Evolutionary conservation across 768 basidiomycete species (phyloP), one percentile per base, ranked within the genome.

Genomic region (Tulasnella sp.): DNA sequence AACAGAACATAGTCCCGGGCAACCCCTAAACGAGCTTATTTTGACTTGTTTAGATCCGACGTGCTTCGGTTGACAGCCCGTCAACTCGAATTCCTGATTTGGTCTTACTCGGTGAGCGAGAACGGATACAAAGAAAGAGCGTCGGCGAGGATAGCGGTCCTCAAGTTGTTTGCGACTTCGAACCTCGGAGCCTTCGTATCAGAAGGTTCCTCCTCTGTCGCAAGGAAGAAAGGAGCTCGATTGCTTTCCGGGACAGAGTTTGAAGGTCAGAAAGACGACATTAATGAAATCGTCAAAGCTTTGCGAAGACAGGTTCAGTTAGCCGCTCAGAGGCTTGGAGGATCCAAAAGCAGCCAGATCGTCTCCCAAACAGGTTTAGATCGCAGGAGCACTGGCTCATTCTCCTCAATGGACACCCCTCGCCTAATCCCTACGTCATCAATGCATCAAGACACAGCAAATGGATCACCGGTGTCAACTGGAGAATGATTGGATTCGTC

Each of bases 101-200:
- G 85, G 52, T 81, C 83, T 0, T 82, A 88, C 80, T 84, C 84
- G 17, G 83, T 82, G 52, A 88, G 86, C 0, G 74, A 77, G 9
- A 78, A 79, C 1, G 88, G 88, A 9, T 90, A 90, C 75, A 76
- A 77, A 17, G 74, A 59, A 5, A 83, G 84, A 2, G 76, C 83
- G 1, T 52, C 69, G 1, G 75, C 74, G 12, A 81, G 80, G 64
- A 74, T 81, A 4, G 76, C 77, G 0, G 81, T 78, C 4, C 80
- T 88, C n/a, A 77, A 75, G 14, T 75, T 74, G 16, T 77, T 86
- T 9, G 70, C 77, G 11, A 72, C 77, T 17, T 40, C 35, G 16
- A 19, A 70, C 22, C 22, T 47, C 7, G 35, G 40, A 34, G 35
- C 19, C 47, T 62, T 52, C 19, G 19, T 47, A 14, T 36, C 35